Evolutionary conservation across 495 filamentous ascomycete species (phyloP).

Genomic region (Corynascus novoguineensis): DNA sequence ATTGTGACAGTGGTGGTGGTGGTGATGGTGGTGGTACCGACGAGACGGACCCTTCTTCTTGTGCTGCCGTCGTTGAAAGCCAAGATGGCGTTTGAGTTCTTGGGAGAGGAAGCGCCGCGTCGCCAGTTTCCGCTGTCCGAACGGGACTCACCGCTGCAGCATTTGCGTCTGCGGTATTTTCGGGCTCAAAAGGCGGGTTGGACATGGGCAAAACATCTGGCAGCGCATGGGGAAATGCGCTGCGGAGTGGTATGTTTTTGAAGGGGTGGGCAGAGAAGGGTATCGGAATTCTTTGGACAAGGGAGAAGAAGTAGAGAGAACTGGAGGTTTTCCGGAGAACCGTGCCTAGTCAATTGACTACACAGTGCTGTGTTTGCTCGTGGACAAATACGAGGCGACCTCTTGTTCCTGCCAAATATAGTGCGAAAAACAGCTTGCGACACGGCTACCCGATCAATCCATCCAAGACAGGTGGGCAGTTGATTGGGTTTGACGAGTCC

Average conservation of each 20-base stretch:
- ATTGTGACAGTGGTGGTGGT: conserved; percentile 19
- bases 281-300: background rate
- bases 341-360: conserved; percentile 1
- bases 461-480: background rate
- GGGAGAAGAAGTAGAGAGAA: background rate
- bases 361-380: background rate
- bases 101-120: conserved; percentile 6
- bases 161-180: conserved; percentile 48
- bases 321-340: background rate
- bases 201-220: conserved; percentile 51
- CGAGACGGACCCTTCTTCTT: conserved; percentile 22
- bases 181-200: conserved; percentile 36
- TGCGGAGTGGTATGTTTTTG: conserved; percentile 2
- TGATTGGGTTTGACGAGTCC: background rate
- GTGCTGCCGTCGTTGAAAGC: conserved; percentile 13
- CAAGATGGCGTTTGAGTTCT: conserved; percentile 6
- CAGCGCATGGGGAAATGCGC: conserved; percentile 23
- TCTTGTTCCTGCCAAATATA: background rate
- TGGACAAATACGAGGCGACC: background rate
- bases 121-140: conserved; percentile 26
- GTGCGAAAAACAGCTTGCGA: background rate
- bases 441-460: background rate
- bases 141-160: conserved; percentile 44
- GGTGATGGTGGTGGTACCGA: conserved; percentile 29
- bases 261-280: conserved; percentile 1